A percentile compares a stretch with the other conserved stretches of the same genome.
Evolutionary conservation across 805 yeast species (phyloP).

Genomic region (Candida odintsovae): DNA sequence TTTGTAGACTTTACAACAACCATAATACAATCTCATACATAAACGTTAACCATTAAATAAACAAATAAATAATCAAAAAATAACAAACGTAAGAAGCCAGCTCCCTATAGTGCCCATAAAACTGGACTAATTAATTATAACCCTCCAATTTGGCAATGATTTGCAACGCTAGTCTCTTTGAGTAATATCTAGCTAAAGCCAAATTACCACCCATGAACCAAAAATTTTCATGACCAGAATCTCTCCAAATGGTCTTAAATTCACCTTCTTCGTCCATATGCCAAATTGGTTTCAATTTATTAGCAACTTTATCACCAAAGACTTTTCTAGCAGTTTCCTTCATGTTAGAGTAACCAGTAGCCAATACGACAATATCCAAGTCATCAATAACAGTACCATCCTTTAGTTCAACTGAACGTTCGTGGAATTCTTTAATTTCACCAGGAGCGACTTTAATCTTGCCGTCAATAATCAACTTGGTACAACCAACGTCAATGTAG

Average conservation of each 20-base stretch:
- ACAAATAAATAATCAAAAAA: too few relatives aligned
- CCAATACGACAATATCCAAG: constrained; percentile 36
- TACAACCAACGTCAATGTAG: constrained; percentile 41
- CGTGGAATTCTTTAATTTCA: constrained; percentile 30
- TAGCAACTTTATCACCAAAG: constrained; percentile 33
- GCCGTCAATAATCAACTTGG: constrained; percentile 33
- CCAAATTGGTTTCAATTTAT: constrained; percentile 35
- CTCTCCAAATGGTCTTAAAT: constrained; percentile 32
- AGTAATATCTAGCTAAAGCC: constrained; percentile 32
- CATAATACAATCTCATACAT: not conserved
- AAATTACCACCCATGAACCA: constrained; percentile 40
- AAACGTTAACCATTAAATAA: not conserved
- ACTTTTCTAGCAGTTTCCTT: constrained; percentile 34
- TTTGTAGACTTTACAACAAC: not conserved
- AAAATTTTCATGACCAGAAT: constrained; percentile 34
- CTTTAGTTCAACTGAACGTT: constrained; percentile 31
- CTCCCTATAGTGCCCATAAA: too few relatives aligned
- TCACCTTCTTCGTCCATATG: constrained; percentile 40
- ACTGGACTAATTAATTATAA: constrained; percentile 3
- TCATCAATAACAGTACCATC: constrained; percentile 33
- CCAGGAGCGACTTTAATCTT: constrained; percentile 34
- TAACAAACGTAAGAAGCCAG: too few relatives aligned
- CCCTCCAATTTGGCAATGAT: constrained; percentile 31
- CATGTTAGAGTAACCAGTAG: constrained; percentile 40
- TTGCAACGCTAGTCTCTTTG: constrained; percentile 35